phyloP scores from a whole-genome alignment of 805 yeast species.

The Ogataea degrootiae region DNA sequence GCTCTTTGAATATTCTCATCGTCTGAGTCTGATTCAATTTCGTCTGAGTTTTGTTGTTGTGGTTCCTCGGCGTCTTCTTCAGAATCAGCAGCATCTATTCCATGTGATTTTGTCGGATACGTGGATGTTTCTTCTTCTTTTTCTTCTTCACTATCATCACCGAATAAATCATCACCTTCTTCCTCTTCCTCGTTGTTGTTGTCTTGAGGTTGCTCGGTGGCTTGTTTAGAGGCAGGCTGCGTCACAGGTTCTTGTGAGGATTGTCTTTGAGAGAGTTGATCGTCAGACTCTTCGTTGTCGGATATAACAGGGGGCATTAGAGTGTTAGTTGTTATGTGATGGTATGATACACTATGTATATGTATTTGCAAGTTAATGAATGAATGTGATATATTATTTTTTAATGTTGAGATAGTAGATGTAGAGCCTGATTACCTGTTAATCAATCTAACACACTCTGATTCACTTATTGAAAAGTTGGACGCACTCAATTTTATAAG shows the following conservation, averaged over 20 bases:
- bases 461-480: too few relatives aligned
- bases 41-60: constrained; percentile 27
- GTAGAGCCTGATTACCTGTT: too few relatives aligned
- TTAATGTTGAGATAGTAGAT: too few relatives aligned
- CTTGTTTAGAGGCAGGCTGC: too few relatives aligned
- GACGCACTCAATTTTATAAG: too few relatives aligned
- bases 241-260: too few relatives aligned
- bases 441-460: too few relatives aligned
- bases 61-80: constrained; percentile 23
- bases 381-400: too few relatives aligned
- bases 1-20: constrained; percentile 26
- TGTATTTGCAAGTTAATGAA: too few relatives aligned
- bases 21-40: constrained; percentile 32
- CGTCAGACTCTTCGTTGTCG: not conserved
- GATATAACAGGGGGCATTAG: constrained; percentile 1
- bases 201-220: too few relatives aligned
- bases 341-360: too few relatives aligned
- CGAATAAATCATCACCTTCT: constrained; percentile 38
- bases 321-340: too few relatives aligned
- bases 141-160: constrained; percentile 20
- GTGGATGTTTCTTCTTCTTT: constrained; percentile 17
- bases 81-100: constrained; percentile 13
- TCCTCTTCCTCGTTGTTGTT: constrained; percentile 13
- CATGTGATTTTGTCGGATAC: constrained; percentile 11
- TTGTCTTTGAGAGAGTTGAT: not conserved